Conservation (phyloP, 2,329 filamentous ascomycete species). For the Talaromyces piceae region DNA sequence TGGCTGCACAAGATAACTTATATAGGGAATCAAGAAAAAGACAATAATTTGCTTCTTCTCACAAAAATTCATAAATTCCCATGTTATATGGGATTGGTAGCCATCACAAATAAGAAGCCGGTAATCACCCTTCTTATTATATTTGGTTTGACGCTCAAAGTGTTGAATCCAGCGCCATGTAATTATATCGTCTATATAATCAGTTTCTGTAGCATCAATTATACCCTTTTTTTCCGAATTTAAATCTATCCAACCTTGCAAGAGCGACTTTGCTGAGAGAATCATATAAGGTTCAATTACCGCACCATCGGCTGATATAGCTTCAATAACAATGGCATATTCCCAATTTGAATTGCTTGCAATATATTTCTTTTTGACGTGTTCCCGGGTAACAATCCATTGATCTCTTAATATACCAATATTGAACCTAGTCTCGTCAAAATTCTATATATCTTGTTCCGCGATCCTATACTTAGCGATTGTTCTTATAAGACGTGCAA, state of each 20-base stretch:
- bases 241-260: not conserved
- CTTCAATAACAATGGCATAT: not conserved
- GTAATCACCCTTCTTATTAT: not conserved
- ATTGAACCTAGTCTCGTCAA: not conserved
- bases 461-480: not conserved
- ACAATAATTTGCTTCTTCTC: not conserved
- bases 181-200: not conserved
- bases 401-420: not conserved
- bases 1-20: not conserved
- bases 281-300: not conserved
- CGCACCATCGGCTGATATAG: not conserved
- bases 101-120: not conserved
- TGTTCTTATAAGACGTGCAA: not conserved
- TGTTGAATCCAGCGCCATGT: not conserved
- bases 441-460: conserved; percentile 1
- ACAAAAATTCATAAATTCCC: not conserved
- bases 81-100: not conserved
- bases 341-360: not conserved
- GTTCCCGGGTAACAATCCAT: not conserved
- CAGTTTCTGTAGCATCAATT: not conserved
- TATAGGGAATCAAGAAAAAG: not conserved
- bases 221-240: not conserved
- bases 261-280: not conserved
- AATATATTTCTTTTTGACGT: not conserved
- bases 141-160: not conserved